Evolutionary conservation across 306 rosid species (phyloP).

Genomic region (Benincasa hispida): DNA sequence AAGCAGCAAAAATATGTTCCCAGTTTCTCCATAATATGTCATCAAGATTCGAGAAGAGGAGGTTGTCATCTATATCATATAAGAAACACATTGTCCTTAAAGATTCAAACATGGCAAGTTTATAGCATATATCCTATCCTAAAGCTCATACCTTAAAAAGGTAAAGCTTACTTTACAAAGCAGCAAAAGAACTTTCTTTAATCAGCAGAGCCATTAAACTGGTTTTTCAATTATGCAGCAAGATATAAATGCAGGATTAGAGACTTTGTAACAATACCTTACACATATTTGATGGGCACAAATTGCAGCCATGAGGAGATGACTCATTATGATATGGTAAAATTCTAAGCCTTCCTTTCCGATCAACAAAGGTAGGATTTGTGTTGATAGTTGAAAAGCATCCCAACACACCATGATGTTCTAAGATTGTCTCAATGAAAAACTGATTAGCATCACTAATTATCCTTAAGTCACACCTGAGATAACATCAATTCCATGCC

Average conservation of each 20-base stretch:
- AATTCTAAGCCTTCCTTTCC: conserved; percentile 40
- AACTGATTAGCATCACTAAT: conserved; percentile 68
- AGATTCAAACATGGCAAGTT: not conserved
- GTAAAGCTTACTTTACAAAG: not conserved
- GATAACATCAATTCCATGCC: not conserved
- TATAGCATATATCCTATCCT: not conserved
- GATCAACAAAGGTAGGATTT: conserved; percentile 41
- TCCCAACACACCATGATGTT: conserved; percentile 41
- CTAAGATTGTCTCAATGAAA: conserved; percentile 47
- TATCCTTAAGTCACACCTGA: conserved; percentile 61
- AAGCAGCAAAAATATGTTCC: not conserved
- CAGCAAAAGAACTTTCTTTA: not conserved
- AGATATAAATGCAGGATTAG: not conserved
- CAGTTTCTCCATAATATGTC: not conserved
- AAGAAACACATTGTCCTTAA: not conserved
- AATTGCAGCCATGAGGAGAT: conserved; percentile 49
- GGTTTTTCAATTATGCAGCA: not conserved
- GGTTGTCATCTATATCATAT: not conserved
- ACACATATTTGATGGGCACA: conserved; percentile 72
- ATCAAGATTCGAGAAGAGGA: not conserved
- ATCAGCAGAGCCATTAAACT: not conserved
- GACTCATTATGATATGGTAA: conserved; percentile 38
- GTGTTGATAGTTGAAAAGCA: conserved; percentile 54
- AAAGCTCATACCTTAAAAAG: not conserved
- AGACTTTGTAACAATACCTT: conserved; percentile 29